Evolutionary conservation across 805 yeast species (phyloP), one percentile per base, ranked within the genome.

Genomic region (Kodamaea neixiangensis): DNA sequence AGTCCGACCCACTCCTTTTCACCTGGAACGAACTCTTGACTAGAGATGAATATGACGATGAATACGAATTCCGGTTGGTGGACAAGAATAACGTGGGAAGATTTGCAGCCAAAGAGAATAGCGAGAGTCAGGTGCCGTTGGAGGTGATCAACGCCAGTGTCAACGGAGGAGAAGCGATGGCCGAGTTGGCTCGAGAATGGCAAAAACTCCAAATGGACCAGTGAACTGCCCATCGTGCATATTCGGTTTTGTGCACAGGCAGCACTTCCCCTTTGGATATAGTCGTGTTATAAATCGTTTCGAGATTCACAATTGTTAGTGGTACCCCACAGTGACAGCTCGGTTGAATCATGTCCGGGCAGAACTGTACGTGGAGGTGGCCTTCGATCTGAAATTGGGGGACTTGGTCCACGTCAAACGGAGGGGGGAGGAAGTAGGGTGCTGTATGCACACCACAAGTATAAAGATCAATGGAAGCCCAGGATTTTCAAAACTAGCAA

Each of bases 51-150:
- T 20, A 61, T 50, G 21, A 76, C 69, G 47, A 71, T 58, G 66
- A 62, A 2, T 78, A 75, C 50, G 84, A 78, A 44, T 64, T 93
- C 17, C 71, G 98, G 25, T 65, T 93, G 11, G 84, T 93, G 3
- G 78, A 82, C 1, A 80, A 82, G 57, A 81, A 81, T 17, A 88
- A 90, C 54, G 71, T 87, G 5, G 88, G 90, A 0, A 73, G 93
- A 25, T 91, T 91, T 72, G 86, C 89, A 0, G 69, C 83, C 0
- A 89, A 87, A 56, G 96, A 89, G 46, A 93, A 89, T 62, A 82
- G 96, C 1, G 96, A 93, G 59, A 89, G 85, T 64, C 92, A 89
- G 61, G 97, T 94, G 2, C 99, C 99, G 0, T 76, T 80, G 47
- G 99, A 94, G 61, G 82, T 94, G 17, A 87, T 94, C 3, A 94